A percentile compares a stretch with the other conserved stretches of the same genome.
phyloP scores from a whole-genome alignment of 2,329 filamentous ascomycete genomes.

The Pyricularia pennisetigena region DNA sequence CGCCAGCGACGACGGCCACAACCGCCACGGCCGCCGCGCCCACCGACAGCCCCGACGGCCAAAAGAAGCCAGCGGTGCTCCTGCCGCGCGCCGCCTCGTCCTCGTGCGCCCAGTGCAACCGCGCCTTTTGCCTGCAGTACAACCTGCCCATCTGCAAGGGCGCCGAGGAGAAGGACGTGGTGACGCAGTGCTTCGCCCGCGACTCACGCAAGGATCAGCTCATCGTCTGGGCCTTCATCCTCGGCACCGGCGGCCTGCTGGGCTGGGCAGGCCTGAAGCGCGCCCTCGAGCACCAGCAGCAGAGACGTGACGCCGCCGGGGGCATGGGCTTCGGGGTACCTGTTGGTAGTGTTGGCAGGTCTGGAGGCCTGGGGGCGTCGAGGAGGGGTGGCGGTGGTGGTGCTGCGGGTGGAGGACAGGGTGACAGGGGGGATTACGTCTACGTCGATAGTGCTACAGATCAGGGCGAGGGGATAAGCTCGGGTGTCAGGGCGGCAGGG shows the following conservation, averaged over 20 bases:
- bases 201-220: conserved; percentile 58
- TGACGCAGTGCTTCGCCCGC: conserved; percentile 56
- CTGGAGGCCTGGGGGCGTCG: neutral
- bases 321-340: neutral
- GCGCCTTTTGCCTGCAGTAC: conserved; percentile 52
- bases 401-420: neutral
- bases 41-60: conserved; percentile 1
- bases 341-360: conserved; percentile 5
- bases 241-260: conserved; percentile 47
- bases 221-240: conserved; percentile 55
- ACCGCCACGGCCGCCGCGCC: conserved; percentile 1
- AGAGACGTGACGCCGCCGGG: conserved; percentile 10
- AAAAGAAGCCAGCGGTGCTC: neutral
- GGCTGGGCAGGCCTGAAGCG: conserved; percentile 48
- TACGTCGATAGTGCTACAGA: neutral
- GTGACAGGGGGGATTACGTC: neutral
- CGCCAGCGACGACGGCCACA: neutral
- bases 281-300: conserved; percentile 30
- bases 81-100: conserved; percentile 25
- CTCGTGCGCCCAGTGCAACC: conserved; percentile 53
- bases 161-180: conserved; percentile 50
- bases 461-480: neutral
- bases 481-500: neutral
- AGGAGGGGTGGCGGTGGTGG: neutral
- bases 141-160: conserved; percentile 53